Evolutionary conservation across 2,329 filamentous ascomycete genomes (phyloP).

Genomic region (Volutella citrinella): DNA sequence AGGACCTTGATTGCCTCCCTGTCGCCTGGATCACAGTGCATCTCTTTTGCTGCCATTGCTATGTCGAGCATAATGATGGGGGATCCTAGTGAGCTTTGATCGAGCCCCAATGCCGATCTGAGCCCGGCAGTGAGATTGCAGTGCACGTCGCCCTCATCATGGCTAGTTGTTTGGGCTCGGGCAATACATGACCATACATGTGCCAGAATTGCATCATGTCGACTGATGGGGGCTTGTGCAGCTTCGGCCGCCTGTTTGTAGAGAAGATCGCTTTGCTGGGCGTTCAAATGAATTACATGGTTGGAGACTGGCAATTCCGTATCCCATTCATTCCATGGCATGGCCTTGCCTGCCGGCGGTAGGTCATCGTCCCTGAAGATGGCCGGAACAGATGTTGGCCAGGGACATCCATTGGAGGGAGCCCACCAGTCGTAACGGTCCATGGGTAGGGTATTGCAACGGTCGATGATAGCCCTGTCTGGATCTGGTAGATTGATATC

Average conservation of each 20-base stretch:
- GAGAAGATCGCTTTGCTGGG: constrained; percentile 11
- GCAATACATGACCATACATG: constrained; percentile 26
- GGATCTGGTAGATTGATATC: constrained; percentile 14
- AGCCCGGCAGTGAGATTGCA: constrained; percentile 21
- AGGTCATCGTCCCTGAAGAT: constrained; percentile 8
- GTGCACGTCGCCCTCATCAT: constrained; percentile 10
- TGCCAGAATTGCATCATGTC: constrained; percentile 21
- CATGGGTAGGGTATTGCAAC: constrained; percentile 13
- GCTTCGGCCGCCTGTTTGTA: constrained; percentile 1
- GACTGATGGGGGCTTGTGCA: constrained; percentile 10
- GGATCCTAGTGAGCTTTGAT: constrained; percentile 16
- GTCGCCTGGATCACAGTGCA: too few species aligned
- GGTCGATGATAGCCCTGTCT: constrained; percentile 6
- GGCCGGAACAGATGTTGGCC: constrained; percentile 6
- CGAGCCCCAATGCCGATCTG: constrained; percentile 11
- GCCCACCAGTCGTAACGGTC: constrained; percentile 26
- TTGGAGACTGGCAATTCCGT: constrained; percentile 15
- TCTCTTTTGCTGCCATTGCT: constrained; percentile 15
- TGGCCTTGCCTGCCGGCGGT: constrained; percentile 7
- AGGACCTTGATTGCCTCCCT: too few species aligned
- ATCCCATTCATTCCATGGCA: constrained; percentile 26
- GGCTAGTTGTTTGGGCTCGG: constrained; percentile 14
- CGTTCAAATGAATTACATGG: constrained; percentile 18
- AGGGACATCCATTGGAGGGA: constrained; percentile 8
- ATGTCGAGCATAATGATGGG: constrained; percentile 23